These are phyloP conservation scores for Trichocladium antarcticum DNA, from an alignment of 495 filamentous ascomycete species.

Conservation along the genomic window DNA sequence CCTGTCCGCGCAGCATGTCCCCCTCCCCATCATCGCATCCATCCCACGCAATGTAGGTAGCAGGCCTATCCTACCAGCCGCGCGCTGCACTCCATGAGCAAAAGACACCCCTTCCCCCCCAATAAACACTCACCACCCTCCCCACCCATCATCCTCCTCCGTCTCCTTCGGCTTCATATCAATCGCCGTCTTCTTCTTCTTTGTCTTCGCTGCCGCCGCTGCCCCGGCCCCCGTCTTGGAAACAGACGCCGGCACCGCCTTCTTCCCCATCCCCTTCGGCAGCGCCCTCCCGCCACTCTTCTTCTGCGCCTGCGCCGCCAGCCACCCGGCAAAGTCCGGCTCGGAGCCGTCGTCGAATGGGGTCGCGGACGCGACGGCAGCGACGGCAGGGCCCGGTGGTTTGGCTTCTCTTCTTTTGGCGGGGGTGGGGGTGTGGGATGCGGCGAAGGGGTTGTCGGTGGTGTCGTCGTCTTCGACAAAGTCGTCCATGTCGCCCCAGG, in stretches of 20 bases:
- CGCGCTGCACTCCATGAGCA: too few relatives aligned
- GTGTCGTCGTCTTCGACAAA: constrained; percentile 41
- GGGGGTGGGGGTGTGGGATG: constrained; percentile 37
- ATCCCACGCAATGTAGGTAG: not conserved
- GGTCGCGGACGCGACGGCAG: constrained; percentile 28
- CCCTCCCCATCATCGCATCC: not conserved
- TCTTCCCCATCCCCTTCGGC: constrained; percentile 65
- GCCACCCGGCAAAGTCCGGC: constrained; percentile 88
- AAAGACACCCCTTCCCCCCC: not conserved
- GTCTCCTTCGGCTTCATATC: constrained; percentile 46
- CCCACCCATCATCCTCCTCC: constrained; percentile 53
- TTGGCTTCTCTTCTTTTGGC: constrained; percentile 29
- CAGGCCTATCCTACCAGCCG: too few relatives aligned
- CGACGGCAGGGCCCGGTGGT: constrained; percentile 10
- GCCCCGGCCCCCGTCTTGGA: constrained; percentile 17
- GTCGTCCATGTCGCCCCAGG: constrained; percentile 61
- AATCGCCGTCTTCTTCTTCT: constrained; percentile 30
- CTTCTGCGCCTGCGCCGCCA: constrained; percentile 68
- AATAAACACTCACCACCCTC: constrained; percentile 44
- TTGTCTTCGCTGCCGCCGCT: constrained; percentile 17
- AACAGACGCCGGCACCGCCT: constrained; percentile 29
- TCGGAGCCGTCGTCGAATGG: constrained; percentile 74
- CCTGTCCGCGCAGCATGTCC: too few relatives aligned
- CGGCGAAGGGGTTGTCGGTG: constrained; percentile 18
- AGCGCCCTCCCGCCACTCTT: constrained; percentile 50